These are phyloP conservation scores for Wickerhamomyces sp. DNA, from an alignment of 1,139 yeast genomes.

Conservation along the genomic window DNA sequence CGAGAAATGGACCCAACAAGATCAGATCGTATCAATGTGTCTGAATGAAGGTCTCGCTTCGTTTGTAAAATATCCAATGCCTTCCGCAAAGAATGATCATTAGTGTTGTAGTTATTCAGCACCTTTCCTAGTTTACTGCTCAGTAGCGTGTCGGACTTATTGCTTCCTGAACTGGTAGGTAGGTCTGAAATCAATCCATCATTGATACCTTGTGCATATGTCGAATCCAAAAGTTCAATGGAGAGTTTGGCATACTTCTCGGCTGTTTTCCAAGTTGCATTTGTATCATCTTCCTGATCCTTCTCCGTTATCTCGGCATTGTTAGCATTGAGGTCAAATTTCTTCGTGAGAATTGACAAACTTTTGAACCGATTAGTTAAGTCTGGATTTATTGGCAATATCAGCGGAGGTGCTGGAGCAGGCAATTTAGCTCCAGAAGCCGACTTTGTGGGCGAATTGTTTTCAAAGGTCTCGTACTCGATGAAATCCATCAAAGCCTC, in stretches of 20 bases:
- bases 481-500: constrained; percentile 20
- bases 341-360: constrained; percentile 16
- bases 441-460: background rate
- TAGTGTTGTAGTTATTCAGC: constrained; percentile 39
- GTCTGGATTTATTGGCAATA: constrained; percentile 18
- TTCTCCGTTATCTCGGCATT: too few species aligned
- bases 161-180: background rate
- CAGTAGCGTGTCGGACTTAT: constrained; percentile 28
- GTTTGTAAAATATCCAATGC: constrained; percentile 45
- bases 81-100: constrained; percentile 46
- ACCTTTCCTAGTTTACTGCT: constrained; percentile 49
- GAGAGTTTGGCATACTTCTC: constrained; percentile 22
- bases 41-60: constrained; percentile 29
- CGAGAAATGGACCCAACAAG: constrained; percentile 52
- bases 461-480: constrained; percentile 20
- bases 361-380: constrained; percentile 21
- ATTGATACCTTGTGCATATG: background rate
- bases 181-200: constrained; percentile 10
- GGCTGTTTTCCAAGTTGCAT: constrained; percentile 14
- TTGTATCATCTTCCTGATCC: constrained; percentile 1
- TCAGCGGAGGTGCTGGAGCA: constrained; percentile 24
- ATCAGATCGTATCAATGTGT: constrained; percentile 47
- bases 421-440: constrained; percentile 9
- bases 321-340: background rate
- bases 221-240: constrained; percentile 14